Base-by-base conservation (phyloP, 179 eudicot species). In the Silene vulgaris region DNA sequence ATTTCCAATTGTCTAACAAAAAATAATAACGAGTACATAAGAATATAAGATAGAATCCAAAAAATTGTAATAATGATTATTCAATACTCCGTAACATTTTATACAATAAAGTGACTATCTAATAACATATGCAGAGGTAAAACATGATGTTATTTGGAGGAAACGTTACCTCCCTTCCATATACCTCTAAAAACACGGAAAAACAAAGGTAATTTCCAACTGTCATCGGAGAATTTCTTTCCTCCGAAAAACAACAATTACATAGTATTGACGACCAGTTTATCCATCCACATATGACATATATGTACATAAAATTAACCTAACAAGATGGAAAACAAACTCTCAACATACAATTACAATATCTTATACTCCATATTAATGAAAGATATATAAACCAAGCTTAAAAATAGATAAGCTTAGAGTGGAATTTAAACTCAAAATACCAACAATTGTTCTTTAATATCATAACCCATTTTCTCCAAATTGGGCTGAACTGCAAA, bases 401-500 rank as follows among this genome's bases (percentile, higher is more conserved):
- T 57, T 60, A 26, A 14, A 69, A 76, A 75, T 62, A 63, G 66
- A 9, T 65, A 45, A 69, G 54, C 56, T 23, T 40, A 37, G 35
- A 0, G 37, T 6, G 30, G 1, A 17, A 11, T 19, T 29, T 9
- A 29, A 28, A 32, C 11, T 17, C 17, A 29, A 19, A 94, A 94
- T 77, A 88, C 84, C 76, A 94, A 84, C 68, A 90, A 76, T 21
- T 85, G 86, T 8, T 92, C 88, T 84, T 89, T 88, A 16, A 85
- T 45, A 77, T 94, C 89, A 69, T 81, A 90, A 2, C 92, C 94
- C 95, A 94, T 87, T 82, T 90, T 92, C 84, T 90, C 95, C 85
- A 94, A 87, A 62, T 85, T 92, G 1, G 97, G 96, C 65, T 88
- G 89, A 17, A 94, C 90, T 0, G 96, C 96, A 29, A 88, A 94